These are phyloP conservation scores for Actinidia arguta DNA, from an alignment of 179 eudicot genomes.

Conservation along the genomic window DNA sequence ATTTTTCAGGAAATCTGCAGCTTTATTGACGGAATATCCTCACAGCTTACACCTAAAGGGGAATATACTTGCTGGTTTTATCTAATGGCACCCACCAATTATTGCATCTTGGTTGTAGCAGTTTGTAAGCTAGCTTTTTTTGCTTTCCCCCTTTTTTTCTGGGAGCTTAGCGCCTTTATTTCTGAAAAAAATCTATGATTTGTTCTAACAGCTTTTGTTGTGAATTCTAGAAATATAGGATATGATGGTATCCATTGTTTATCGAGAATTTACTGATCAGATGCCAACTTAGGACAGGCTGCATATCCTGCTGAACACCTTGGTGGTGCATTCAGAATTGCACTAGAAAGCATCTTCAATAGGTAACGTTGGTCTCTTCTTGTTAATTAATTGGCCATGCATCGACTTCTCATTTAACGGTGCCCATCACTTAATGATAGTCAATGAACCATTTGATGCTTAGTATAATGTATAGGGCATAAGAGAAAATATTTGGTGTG, in stretches of 20 bases:
- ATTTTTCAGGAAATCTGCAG: too few relatives aligned
- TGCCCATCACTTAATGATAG: neutral
- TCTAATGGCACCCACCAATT: neutral
- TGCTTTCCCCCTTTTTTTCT: neutral
- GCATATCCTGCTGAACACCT: slow-evolving; percentile 76
- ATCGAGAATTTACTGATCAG: slow-evolving; percentile 23
- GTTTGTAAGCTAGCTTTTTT: neutral
- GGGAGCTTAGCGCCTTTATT: neutral
- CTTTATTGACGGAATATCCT: too few relatives aligned
- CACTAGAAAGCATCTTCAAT: slow-evolving; percentile 76
- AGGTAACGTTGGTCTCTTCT: slow-evolving; percentile 42
- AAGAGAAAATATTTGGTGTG: neutral
- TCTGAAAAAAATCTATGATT: neutral
- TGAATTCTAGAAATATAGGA: neutral
- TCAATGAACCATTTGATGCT: neutral
- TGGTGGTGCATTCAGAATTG: slow-evolving; percentile 88
- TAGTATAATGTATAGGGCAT: neutral
- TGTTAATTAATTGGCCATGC: neutral
- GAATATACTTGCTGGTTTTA: too few relatives aligned
- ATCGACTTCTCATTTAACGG: neutral
- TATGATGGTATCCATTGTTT: slow-evolving; percentile 11
- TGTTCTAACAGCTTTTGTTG: neutral
- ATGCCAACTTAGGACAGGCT: slow-evolving; percentile 54
- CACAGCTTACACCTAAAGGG: too few relatives aligned
- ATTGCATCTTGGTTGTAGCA: neutral